phyloP scores from a whole-genome alignment of 2,329 filamentous ascomycete species.

The Ophiostoma sp. region DNA sequence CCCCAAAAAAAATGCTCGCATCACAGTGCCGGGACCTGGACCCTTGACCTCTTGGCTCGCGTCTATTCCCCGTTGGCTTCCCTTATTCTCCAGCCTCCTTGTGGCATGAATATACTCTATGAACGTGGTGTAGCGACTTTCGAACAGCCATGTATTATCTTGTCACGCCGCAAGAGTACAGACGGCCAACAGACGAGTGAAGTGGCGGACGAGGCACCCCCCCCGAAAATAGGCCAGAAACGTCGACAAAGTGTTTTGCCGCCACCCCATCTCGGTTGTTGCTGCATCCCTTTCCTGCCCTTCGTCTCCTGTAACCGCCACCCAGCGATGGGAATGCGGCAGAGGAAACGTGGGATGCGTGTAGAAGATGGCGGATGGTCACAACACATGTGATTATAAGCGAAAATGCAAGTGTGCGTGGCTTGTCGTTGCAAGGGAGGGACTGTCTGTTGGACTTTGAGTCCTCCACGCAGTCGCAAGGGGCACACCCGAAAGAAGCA shows the following conservation, averaged over 20 bases:
- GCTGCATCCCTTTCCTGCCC: background rate
- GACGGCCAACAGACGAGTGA: background rate
- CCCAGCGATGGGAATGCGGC: background rate
- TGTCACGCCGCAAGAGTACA: background rate
- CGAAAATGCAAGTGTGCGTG: background rate
- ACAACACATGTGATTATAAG: no score
- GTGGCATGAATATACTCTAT: background rate
- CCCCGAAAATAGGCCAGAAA: background rate
- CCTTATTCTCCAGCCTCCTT: background rate
- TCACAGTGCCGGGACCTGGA: no score
- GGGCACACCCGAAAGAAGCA: background rate
- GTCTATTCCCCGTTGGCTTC: background rate
- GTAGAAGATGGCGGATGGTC: background rate
- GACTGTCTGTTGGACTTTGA: background rate
- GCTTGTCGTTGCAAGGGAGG: background rate
- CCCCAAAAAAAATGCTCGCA: no score
- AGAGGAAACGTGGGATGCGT: background rate
- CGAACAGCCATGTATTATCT: background rate
- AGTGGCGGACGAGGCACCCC: background rate
- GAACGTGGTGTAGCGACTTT: constrained; percentile 1
- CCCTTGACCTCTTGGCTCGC: background rate
- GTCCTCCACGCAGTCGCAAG: background rate
- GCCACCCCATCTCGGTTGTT: background rate
- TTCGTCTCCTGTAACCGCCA: background rate
- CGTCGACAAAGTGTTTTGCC: background rate